Base-by-base conservation (phyloP, 2,329 filamentous ascomycete genomes). In the Fusarium papillatum region DNA sequence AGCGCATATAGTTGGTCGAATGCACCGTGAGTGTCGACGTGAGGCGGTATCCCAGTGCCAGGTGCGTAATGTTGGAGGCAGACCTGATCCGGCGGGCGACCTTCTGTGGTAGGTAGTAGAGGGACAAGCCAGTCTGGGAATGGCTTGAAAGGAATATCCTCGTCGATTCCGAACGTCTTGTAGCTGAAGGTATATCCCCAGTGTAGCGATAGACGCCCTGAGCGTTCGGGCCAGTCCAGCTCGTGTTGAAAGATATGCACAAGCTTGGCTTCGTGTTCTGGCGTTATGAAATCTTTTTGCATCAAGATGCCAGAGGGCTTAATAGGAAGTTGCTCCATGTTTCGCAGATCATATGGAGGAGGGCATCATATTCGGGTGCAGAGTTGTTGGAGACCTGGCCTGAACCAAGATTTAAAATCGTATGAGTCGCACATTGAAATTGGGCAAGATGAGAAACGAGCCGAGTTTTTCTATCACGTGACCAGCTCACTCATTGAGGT, bases 21-120 rank as follows among this genome's bases (percentile, higher is more conserved):
- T 1, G 84, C 81, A 13, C 82, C 81, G 80, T 91, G 90, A 5
- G 90, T 90, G 81, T 92, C 90, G 65, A 90, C 90, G 76, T 92
- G 90, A 0, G 90, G 90, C 13, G 90, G 90, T 75, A 92, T 92
- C 2, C 90, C 90, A 0, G 87, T 84, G 8, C 90, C 90, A 0
- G 90, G 90, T 0, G 90, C 88, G 77, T 92, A 92, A 78, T 91
- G 87, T 81, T 92, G 90, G 19, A 91, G 82, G 74, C 89, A 91
- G 74, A 92, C 89, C 78, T 92, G 90, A 64, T 91, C 89, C 0
- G 89, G 89, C 0, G 83, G 84, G 0, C 86, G 83, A 2, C 73
- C 73, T 69, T 89, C 88, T 0, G 84, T 81, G 4, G 78, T 81
- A 0, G 89, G 86, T 5, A 90, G 83, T 1, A 90, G 81, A 1